Conservation (phyloP, 805 yeast species). For the Candida khao-thaluensis region DNA sequence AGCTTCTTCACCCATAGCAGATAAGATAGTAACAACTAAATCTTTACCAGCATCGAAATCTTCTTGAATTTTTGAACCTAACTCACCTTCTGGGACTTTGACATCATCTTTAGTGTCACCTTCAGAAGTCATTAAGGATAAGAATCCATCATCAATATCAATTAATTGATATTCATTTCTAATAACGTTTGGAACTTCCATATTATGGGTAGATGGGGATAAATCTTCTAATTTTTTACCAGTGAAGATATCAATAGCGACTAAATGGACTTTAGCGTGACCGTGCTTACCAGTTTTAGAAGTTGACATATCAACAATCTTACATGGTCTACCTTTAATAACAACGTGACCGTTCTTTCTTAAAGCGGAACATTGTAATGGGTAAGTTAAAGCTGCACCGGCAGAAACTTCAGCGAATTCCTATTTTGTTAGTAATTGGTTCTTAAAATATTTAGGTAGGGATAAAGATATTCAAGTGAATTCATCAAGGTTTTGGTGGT, state of each 20-base stretch:
- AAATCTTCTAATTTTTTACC: slow-evolving; percentile 99
- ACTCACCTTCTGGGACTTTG: slow-evolving; percentile 96
- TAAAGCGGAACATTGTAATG: slow-evolving; percentile 99
- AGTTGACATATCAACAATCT: slow-evolving; percentile 99
- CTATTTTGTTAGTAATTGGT: slow-evolving; percentile 34
- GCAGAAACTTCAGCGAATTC: slow-evolving; percentile 98
- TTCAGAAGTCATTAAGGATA: slow-evolving; percentile 92
- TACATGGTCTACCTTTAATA: slow-evolving; percentile 99
- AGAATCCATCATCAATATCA: slow-evolving; percentile 98
- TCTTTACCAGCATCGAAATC: slow-evolving; percentile 99
- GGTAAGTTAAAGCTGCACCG: slow-evolving; percentile 97
- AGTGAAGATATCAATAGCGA: slow-evolving; percentile 98
- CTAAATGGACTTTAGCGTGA: slow-evolving; percentile 99
- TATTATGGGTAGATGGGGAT: slow-evolving; percentile 99
- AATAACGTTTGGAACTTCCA: slow-evolving; percentile 97
- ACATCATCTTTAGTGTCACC: slow-evolving; percentile 99
- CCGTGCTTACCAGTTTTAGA: slow-evolving; percentile 99
- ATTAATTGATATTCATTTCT: slow-evolving; percentile 96
- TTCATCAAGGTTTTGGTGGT: no score
- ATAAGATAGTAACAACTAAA: slow-evolving; percentile 90
- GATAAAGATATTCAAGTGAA: no score
- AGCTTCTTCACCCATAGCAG: slow-evolving; percentile 99
- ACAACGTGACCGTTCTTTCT: slow-evolving; percentile 99
- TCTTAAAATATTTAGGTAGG: no score
- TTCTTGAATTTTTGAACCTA: slow-evolving; percentile 88